These are phyloP conservation scores for Tetrahymena borealis DNA, from an alignment of 73 alveolate species.

Conservation along the genomic window DNA sequence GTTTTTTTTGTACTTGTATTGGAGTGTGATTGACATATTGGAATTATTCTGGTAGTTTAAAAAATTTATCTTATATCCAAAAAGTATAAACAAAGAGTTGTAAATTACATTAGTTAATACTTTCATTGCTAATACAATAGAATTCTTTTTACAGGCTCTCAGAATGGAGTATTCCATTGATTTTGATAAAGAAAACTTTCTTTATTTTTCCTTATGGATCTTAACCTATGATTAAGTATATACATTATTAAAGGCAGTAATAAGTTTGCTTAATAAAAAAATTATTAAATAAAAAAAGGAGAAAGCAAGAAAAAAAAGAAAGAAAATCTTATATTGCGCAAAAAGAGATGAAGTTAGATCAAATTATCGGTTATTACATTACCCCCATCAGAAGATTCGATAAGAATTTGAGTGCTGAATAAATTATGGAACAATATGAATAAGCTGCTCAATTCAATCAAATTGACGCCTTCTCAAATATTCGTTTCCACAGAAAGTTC, in stretches of 20 bases:
- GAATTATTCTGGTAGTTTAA: background rate
- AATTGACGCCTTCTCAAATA: background rate
- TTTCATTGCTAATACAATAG: background rate
- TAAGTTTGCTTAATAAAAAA: background rate
- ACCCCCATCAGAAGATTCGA: background rate
- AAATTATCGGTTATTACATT: background rate
- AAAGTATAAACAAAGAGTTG: background rate
- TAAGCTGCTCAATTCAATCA: background rate
- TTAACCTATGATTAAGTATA: background rate
- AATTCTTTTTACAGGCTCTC: background rate
- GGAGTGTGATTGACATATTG: too few relatives aligned
- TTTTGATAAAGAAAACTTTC: background rate
- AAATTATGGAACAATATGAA: background rate
- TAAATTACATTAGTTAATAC: background rate
- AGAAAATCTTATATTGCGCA: background rate
- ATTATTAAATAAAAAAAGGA: background rate
- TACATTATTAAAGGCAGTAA: background rate
- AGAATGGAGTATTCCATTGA: background rate
- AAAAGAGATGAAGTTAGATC: background rate
- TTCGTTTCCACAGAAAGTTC: slow-evolving; percentile 3
- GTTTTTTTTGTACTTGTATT: too few relatives aligned
- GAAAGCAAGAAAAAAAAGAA: background rate
- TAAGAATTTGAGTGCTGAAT: background rate
- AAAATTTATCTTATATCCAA: background rate
- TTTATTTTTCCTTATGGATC: background rate